Evolutionary conservation across 768 basidiomycete species (phyloP), one percentile per base, ranked within the genome.

Genomic region (Coprinellus aureogranulatus): DNA sequence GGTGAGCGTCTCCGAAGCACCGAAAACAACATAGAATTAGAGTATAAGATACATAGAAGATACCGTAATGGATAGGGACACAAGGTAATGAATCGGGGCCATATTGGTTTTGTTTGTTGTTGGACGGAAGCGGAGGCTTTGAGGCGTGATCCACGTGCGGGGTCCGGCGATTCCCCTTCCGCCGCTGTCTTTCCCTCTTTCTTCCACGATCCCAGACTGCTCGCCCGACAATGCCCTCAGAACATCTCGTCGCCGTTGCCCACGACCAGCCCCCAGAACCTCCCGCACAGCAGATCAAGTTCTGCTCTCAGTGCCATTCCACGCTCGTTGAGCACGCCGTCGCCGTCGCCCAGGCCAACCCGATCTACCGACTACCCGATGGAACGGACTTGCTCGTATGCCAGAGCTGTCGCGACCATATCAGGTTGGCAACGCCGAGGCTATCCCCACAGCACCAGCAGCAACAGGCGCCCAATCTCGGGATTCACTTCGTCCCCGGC

Each of bases 211-310:
- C 55, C 59, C 62, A 62, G 34, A 6, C 61, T 30, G 28, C 49
- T 28, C 63, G 59, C 62, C 61, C 50, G 51, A 61, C 59, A 12
- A 84, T 85, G 83, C 84, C 85, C 65, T 74, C 82, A 65, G 79
- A 78, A 70, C 80, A 80, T 65, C 72, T 68, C 61, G 54, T 68
- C 58, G 54, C 68, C 54, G 66, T 51, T 55, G 65, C 55, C 50
- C 63, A 62, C 31, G 54, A 65, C 59, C 68, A 66, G 44, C 66
- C 65, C 41, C 67, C 61, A 47, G 69, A 72, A 12, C 70, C 62
- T 23, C 70, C 65, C 44, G 67, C 67, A 25, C 59, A 62, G 18
- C 77, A 80, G 66, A 65, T 66, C 49, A 80, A 81, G 68, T 62
- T 79, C 58, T 83, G 81, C 62, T 64, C 75, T 10, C 67, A 70